Conservation (phyloP, 805 yeast genomes). For the Suhomyces sp. region DNA sequence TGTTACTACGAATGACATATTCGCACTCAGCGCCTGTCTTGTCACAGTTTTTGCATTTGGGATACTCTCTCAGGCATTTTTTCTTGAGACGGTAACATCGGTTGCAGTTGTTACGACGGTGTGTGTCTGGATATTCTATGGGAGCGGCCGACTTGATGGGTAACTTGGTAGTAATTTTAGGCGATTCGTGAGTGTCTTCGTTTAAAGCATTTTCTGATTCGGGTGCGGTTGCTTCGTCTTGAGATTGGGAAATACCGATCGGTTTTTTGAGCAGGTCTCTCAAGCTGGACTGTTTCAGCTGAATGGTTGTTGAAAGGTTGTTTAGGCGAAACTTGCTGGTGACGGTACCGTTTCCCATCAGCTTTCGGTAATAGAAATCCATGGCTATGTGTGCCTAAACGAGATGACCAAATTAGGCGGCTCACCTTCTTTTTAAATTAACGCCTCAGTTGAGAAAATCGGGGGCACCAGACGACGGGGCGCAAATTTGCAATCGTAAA, state of each 20-base stretch:
- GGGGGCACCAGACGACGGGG: neutral
- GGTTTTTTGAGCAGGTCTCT: constrained; percentile 5
- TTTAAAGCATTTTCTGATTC: neutral
- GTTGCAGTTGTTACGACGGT: constrained; percentile 37
- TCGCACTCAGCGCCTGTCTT: constrained; percentile 36
- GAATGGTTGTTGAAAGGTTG: constrained; percentile 8
- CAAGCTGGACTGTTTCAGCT: constrained; percentile 19
- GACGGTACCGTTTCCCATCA: constrained; percentile 39
- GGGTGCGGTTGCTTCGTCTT: neutral
- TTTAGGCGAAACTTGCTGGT: constrained; percentile 34
- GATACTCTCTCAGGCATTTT: constrained; percentile 39
- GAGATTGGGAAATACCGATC: neutral
- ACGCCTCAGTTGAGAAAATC: neutral
- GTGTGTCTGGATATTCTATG: constrained; percentile 17
- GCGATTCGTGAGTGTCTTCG: neutral
- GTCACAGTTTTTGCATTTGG: constrained; percentile 37
- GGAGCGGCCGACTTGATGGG: constrained; percentile 3
- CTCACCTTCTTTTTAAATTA: neutral
- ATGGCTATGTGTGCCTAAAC: constrained; percentile 11
- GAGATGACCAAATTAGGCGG: neutral
- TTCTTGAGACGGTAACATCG: constrained; percentile 43
- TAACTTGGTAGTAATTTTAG: constrained; percentile 1
- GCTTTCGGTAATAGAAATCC: constrained; percentile 37
- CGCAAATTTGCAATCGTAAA: neutral
- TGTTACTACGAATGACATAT: constrained; percentile 32